Evolutionary conservation across 106 monocot genomes (phyloP).

Genomic region (Platanthera guangdongensis): DNA sequence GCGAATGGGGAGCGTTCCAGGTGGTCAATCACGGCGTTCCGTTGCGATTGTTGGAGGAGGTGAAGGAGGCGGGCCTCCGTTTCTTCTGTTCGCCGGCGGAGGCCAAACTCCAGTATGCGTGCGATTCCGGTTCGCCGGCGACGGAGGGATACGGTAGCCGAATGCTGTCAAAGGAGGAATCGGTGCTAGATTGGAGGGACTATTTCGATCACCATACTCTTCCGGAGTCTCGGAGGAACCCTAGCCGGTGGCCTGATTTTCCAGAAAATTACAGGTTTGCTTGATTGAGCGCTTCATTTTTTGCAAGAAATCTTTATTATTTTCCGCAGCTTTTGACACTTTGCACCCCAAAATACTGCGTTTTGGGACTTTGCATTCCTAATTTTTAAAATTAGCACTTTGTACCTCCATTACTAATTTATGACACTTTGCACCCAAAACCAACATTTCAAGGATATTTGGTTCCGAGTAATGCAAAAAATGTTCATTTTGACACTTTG

Average conservation of each 20-base stretch:
- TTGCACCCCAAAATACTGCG: no score
- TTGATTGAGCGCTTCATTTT: background rate
- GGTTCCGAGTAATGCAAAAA: no score
- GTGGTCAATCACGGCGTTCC: conserved; percentile 67
- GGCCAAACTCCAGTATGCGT: conserved; percentile 42
- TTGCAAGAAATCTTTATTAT: background rate
- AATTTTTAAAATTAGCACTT: no score
- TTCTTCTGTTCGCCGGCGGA: conserved; percentile 55
- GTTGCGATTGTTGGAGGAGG: conserved; percentile 25
- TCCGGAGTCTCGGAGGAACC: conserved; percentile 59
- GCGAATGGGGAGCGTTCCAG: conserved; percentile 87
- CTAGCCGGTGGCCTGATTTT: conserved; percentile 60
- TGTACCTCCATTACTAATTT: no score
- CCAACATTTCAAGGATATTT: no score
- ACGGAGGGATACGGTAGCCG: conserved; percentile 89
- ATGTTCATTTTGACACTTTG: no score
- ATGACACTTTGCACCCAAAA: no score
- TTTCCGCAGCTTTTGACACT: no score
- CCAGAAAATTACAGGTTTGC: conserved; percentile 61
- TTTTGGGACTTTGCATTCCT: no score
- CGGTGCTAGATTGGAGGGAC: conserved; percentile 89
- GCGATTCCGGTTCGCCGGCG: conserved; percentile 43
- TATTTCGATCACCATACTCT: conserved; percentile 94
- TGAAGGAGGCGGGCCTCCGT: conserved; percentile 32
- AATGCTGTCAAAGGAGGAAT: conserved; percentile 63